Conservation (phyloP, 176 grass and related monocot genomes). For the Zizania latifolia region DNA sequence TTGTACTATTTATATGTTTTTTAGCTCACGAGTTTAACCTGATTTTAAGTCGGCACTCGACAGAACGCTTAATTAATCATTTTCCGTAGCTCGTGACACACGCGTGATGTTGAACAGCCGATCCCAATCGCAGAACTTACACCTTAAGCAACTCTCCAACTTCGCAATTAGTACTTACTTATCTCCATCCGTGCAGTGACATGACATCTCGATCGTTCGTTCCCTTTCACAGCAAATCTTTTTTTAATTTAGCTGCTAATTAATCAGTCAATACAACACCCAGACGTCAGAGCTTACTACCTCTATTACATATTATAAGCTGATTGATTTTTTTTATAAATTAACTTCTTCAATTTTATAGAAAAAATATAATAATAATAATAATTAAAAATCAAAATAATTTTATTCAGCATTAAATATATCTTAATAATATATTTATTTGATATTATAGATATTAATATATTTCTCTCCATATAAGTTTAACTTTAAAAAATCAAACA, state of each 20-base stretch:
- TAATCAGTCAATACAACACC: conserved; percentile 1
- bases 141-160: not conserved
- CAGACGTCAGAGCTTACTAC: not conserved
- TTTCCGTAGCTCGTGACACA: conserved; percentile 1
- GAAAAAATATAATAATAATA: too few species aligned
- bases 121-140: not conserved
- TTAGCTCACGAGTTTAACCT: not conserved
- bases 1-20: too few species aligned
- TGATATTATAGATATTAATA: too few species aligned
- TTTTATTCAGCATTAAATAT: too few species aligned
- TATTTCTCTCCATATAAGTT: too few species aligned
- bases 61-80: not conserved
- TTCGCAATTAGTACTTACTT: not conserved
- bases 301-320: too few species aligned
- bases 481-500: too few species aligned
- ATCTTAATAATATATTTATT: too few species aligned
- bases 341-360: too few species aligned
- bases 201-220: conserved; percentile 21
- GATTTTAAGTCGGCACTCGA: not conserved
- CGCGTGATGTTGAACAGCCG: not conserved
- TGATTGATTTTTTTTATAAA: too few species aligned
- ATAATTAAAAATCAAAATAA: too few species aligned
- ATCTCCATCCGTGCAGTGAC: too few species aligned
- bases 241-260: conserved; percentile 3
- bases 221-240: not conserved